Base-by-base conservation (phyloP, 2,329 filamentous ascomycete genomes). In the Penicillium sp. region DNA sequence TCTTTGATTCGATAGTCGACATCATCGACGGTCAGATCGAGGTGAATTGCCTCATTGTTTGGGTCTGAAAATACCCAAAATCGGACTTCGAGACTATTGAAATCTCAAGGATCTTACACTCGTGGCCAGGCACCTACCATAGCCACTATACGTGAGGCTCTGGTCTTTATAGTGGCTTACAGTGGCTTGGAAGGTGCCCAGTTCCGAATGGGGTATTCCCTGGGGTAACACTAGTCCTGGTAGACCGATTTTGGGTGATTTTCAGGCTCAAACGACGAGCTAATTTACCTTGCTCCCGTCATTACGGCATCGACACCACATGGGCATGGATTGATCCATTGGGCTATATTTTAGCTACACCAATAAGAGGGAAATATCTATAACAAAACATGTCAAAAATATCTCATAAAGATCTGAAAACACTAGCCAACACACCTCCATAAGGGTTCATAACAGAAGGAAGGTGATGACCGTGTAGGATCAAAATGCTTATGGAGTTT, bases 31-130 rank as follows among this genome's bases (percentile, higher is more conserved):
- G 6, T 31, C 41, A 29, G 13, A 43, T 27, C 15, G 16, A 23
- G 21, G 19, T 38, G 11, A 5, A 57, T 57, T 53, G 54, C 36
- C 54, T 53, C 49, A 6, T 52, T 39, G 34, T 57, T 53, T 57
- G 54, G n/a, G 54, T 43, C 54, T 53, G 54, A 47, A 57, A 57
- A 46, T 10, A 5, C 36, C 36, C 54, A 53, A 57, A 57, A 57
- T 53, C 27, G 41, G 36, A n/a, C 25, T 33, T 45, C 3, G 31
- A 43, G 23, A 44, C 27, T 33, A 11, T 49, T 16, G 7, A 7
- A 7, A 33, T 19, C 38, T n/a, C 19, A 15, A 7, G 13, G 21
- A 44, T 44, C 21, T 21, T 19, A 8, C 38, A 6, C 13, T 16
- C 4, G 21, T 34, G 44, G 21, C 36, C 19, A 21, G 16, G 29